A percentile compares a stretch with the other conserved stretches of the same genome.
phyloP scores from a whole-genome alignment of 2,329 filamentous ascomycete genomes.

The Neopestalotiopsis sp. region DNA sequence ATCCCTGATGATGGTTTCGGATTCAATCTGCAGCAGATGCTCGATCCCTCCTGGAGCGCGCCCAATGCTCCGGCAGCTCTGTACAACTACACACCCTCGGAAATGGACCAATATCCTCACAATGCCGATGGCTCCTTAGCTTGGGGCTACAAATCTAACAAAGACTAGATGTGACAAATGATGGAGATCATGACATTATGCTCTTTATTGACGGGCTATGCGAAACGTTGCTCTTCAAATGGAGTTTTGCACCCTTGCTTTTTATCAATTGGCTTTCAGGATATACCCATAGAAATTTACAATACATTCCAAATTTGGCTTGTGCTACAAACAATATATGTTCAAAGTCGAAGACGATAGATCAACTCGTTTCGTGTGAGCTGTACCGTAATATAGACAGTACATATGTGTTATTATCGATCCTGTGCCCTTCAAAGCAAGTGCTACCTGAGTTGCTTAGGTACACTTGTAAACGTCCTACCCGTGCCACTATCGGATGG shows the following conservation, averaged over 20 bases:
- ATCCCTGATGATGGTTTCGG: slow-evolving; percentile 20
- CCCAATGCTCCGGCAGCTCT: slow-evolving; percentile 17
- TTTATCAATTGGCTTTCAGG: background rate
- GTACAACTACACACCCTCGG: slow-evolving; percentile 16
- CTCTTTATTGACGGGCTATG: too few species aligned
- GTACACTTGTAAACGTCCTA: too few species aligned
- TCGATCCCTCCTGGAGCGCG: slow-evolving; percentile 17
- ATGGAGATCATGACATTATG: background rate
- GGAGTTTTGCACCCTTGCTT: background rate
- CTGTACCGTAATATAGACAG: too few species aligned
- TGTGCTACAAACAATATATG: too few species aligned
- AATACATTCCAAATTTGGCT: background rate
- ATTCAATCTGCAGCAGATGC: slow-evolving; percentile 21
- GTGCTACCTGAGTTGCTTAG: too few species aligned
- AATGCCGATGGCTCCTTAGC: background rate
- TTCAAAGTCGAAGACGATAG: too few species aligned
- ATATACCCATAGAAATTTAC: background rate
- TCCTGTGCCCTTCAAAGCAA: too few species aligned
- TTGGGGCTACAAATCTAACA: slow-evolving; percentile 6
- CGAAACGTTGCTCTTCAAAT: background rate
- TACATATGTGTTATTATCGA: too few species aligned
- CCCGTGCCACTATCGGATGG: too few species aligned
- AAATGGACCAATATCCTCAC: slow-evolving; percentile 14
- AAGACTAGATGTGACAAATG: background rate
- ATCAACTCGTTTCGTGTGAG: too few species aligned